Percentiles rank a stretch among this genome's conserved stretches.
Conservation (phyloP, 805 yeast genomes). For the Candida ponderosae region DNA sequence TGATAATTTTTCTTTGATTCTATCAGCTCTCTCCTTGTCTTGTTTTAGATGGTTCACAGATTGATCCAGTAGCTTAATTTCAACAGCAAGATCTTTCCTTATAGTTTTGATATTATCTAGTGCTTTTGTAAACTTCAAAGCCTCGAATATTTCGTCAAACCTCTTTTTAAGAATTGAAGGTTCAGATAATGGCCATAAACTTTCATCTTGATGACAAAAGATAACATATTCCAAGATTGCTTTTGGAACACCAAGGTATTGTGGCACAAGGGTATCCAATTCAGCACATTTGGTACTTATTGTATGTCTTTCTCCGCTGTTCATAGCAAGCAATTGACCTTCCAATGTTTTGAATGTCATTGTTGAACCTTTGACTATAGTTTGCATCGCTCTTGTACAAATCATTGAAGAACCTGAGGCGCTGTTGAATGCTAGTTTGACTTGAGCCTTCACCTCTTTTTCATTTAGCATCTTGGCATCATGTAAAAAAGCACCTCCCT, state of each 20-base stretch:
- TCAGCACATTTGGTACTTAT: slow-evolving; percentile 79
- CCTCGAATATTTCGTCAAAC: slow-evolving; percentile 95
- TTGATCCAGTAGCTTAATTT: slow-evolving; percentile 69
- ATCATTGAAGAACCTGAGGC: slow-evolving; percentile 74
- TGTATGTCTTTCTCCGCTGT: slow-evolving; percentile 61
- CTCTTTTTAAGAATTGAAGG: slow-evolving; percentile 83
- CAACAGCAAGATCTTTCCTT: slow-evolving; percentile 69
- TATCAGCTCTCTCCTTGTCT: slow-evolving; percentile 68
- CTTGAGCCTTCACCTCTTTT: slow-evolving; percentile 78
- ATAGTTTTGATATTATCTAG: slow-evolving; percentile 69
- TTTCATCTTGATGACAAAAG: slow-evolving; percentile 96
- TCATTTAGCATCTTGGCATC: slow-evolving; percentile 81
- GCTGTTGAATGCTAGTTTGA: slow-evolving; percentile 76
- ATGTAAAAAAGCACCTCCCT: slow-evolving; percentile 92
- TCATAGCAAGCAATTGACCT: slow-evolving; percentile 69
- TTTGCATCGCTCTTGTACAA: slow-evolving; percentile 77
- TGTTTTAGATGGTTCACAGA: slow-evolving; percentile 68
- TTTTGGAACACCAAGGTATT: slow-evolving; percentile 77
- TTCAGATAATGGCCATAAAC: slow-evolving; percentile 93
- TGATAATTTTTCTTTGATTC: slow-evolving; percentile 40
- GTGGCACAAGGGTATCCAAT: slow-evolving; percentile 74
- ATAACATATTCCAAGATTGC: slow-evolving; percentile 88
- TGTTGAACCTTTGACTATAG: slow-evolving; percentile 52
- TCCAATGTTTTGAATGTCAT: slow-evolving; percentile 86
- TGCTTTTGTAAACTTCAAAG: slow-evolving; percentile 86